A percentile compares a stretch with the other conserved stretches of the same genome.
phyloP scores from a whole-genome alignment of 2,329 filamentous ascomycete genomes.

The Coleophoma crateriformis region DNA sequence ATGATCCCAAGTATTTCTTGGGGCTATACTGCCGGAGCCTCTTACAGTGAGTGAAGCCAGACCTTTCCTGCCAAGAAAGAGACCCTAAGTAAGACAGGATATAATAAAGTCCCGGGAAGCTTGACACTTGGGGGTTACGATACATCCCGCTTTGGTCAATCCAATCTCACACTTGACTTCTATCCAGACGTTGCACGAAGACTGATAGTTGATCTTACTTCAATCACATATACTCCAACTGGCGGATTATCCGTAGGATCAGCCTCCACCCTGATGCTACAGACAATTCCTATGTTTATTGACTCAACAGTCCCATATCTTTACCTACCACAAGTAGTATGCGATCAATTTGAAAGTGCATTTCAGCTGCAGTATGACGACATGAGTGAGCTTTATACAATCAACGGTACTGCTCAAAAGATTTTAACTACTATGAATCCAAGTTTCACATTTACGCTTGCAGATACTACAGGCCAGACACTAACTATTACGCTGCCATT shows the following conservation, averaged over 20 bases:
- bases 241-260: not conserved
- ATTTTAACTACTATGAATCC: conserved; percentile 21
- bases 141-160: conserved; percentile 29
- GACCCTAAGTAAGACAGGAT: conserved; percentile 3
- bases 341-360: conserved; percentile 26
- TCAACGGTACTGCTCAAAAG: conserved; percentile 21
- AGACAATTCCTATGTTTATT: not conserved
- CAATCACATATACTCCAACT: conserved; percentile 26
- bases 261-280: not conserved
- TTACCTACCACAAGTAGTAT: conserved; percentile 29
- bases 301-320: conserved; percentile 33
- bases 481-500: conserved; percentile 27
- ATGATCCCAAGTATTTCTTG: conserved; percentile 33
- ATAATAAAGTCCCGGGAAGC: conserved; percentile 27
- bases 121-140: conserved; percentile 35
- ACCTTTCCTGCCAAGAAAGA: not conserved
- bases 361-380: conserved; percentile 29
- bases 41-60: conserved; percentile 27
- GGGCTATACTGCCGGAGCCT: conserved; percentile 35
- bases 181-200: conserved; percentile 30
- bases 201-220: conserved; percentile 29
- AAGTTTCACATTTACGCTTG: conserved; percentile 27
- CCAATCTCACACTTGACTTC: conserved; percentile 30
- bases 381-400: conserved; percentile 26
- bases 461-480: conserved; percentile 16